Evolutionary conservation across 2,329 filamentous ascomycete species (phyloP), one percentile per base, ranked within the genome.

Genomic region (Ophiosphaerella herpotricha): DNA sequence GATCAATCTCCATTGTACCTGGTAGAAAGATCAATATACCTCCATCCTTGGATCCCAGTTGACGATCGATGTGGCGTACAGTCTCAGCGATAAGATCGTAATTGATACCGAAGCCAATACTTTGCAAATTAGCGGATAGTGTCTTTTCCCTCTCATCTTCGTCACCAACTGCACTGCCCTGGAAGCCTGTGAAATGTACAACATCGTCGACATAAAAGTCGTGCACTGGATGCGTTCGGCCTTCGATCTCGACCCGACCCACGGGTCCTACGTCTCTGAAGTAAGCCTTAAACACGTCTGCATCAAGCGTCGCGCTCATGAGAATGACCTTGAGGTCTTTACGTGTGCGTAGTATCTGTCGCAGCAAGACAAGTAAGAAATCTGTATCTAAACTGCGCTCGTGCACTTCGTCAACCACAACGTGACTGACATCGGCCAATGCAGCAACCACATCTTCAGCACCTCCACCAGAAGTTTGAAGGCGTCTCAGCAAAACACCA

Each of bases 221-320:
- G 40, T 90, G 82, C 1, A 99, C 92, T 0, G 93, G 92, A 69
- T 89, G 93, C 4, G 93, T 97, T 48, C 93, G 82, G 1, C 94
- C 93, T 41, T 89, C 82, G 58, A 97, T 97, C 68, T 96, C 88
- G 8, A 97, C 88, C 51, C 86, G 78, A 7, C 90, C 91, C 26
- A 97, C 92, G 4, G 79, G 81, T 11, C 82, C 83, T 43, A 85
- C 83, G 1, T 82, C 82, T 5, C 82, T 84, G 75, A 97, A 97
- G 73, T 97, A 97, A 48, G 85, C 78, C 58, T 85, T 85, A 72
- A 97, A 97, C 0, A 91, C 85, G 1, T 86, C 83, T 1, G 93
- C 91, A 73, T 99, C 92, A 3, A 97, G 83, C 0, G 93, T 99
- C 2, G 93, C 93, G 73, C 91, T 96, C 94, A 99, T 99, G 32